Evolutionary conservation across 441 rosid genomes (phyloP), one percentile per base, ranked within the genome.

Genomic region (Francoa sonchifolia): DNA sequence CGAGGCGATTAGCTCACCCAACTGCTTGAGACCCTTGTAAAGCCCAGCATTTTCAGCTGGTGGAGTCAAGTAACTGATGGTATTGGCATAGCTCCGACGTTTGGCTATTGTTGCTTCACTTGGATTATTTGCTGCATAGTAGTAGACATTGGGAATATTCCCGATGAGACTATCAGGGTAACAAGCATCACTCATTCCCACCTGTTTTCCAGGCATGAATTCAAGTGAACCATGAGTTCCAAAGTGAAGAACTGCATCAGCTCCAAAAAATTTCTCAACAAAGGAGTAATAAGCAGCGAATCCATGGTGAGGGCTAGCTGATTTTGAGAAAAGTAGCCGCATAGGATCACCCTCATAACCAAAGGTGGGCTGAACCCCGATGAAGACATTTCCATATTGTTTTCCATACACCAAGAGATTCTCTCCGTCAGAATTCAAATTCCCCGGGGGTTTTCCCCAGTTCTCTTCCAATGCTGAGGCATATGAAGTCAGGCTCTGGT

Each of bases 191-290:
- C 99, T 90, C 99, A 90, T 90, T 41, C 99, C 99, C 55, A 90
- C 99, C 74, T 90, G 99, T 65, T 90, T 90, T 45, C 99, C 99
- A 0, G 99, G 99, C 99, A 90, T 90, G 63, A 90, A 90, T 73
- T 90, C 96, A 0, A 90, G 95, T 0, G 96, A 90, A 5, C 99
- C 99, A 30, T 90, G 99, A 5, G 99, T 90, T 6, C 99, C 99
- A 21, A 90, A 90, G 33, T 90, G 99, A 39, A 90, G 99, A 44
- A 90, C 95, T 3, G 90, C 87, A 62, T 90, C 96, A 12, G 96
- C 99, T 63, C 78, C 59, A 75, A 90, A 90, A 47, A 90, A 73
- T 64, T 86, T 90, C 66, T 90, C 99, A 6, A 86, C 95, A 8
- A 71, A 90, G 19, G 99, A 82, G 72, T 90, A 90, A 50, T 71